Base-by-base conservation (phyloP, 2,329 filamentous ascomycete species). In the Xylogone sp. region DNA sequence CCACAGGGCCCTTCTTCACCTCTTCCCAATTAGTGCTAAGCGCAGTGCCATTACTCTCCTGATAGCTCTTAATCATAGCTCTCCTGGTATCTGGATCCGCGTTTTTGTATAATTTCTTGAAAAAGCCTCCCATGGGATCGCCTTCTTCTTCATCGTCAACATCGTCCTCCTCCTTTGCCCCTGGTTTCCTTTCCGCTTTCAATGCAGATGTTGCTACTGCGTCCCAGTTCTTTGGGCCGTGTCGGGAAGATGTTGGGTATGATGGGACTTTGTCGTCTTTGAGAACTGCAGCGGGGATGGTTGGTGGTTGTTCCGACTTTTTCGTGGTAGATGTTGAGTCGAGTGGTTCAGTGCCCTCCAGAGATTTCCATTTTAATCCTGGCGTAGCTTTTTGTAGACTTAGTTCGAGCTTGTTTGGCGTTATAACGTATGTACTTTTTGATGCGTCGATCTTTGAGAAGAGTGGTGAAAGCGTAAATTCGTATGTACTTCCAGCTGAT, bases 1-100 rank as follows among this genome's bases (percentile, higher is more conserved):
- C 82, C 21, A 97, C 87, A 21, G 73, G 86, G 18, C 82, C 83
- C 56, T 77, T 80, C 47, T 82, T 81, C 19, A 97, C 93, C 55
- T 96, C 88, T 9, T 74, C 71, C 94, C 94, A 99, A 67, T 93
- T 90, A 0, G 94, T 99, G 69, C 90, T 97, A 46, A 99, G 73
- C 2, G 88, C 82, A 0, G 94, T 99, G 3, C 94, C 94, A 60
- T 95, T 94, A 69, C 92, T 97, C 76, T 99, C 93, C 13, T 84
- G 78, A 64, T 90, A 97, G 65, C 90, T 96, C 81, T 99, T 99
- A 83, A 95, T 90, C 94, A 99, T 99, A 8, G 94, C 94, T 2
- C 91, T 83, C 65, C 84, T 84, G 53, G 90, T 89, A 61, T 99
- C 93, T 0, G 86, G 82, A 46, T 87, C 84, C 0, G 90, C 84